phyloP scores from a whole-genome alignment of 106 monocot genomes.

The Dioscorea zingiberensis region DNA sequence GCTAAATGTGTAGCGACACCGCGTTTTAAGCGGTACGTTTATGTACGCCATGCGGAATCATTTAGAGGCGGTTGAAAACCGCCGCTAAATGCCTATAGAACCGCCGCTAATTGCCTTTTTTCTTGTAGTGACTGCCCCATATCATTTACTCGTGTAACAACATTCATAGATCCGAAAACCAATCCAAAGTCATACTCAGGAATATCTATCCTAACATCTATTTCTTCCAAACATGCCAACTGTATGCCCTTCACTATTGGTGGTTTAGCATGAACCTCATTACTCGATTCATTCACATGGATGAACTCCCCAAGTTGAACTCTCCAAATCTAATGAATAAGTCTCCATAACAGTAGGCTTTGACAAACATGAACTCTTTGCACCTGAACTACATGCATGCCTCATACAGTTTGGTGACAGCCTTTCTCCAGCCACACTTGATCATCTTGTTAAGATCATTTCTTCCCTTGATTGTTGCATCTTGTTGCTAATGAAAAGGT shows the following conservation, averaged over 20 bases:
- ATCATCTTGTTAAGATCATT: conserved; percentile 19
- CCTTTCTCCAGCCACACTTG: conserved; percentile 5
- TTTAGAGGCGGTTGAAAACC: no score
- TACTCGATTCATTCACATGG: background rate
- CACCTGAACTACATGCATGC: conserved; percentile 51
- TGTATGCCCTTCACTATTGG: background rate
- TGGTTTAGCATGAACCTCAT: conserved; percentile 13
- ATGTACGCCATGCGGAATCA: no score
- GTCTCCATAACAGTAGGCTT: conserved; percentile 30
- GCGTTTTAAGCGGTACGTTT: no score
- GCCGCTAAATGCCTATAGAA: no score
- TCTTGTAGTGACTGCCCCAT: no score
- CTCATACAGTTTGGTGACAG: conserved; percentile 50
- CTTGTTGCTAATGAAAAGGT: conserved; percentile 4
- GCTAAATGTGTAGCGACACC: no score
- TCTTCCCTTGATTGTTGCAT: conserved; percentile 6
- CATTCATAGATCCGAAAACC: no score
- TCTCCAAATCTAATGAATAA: no score
- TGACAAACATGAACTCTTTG: conserved; percentile 20
- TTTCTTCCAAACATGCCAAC: background rate
- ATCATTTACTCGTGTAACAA: background rate
- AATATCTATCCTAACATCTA: background rate
- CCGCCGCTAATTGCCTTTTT: no score
- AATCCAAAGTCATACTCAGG: background rate
- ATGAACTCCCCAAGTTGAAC: no score